phyloP scores from a whole-genome alignment of 345 rosid species.

The Corchorus capsularis region DNA sequence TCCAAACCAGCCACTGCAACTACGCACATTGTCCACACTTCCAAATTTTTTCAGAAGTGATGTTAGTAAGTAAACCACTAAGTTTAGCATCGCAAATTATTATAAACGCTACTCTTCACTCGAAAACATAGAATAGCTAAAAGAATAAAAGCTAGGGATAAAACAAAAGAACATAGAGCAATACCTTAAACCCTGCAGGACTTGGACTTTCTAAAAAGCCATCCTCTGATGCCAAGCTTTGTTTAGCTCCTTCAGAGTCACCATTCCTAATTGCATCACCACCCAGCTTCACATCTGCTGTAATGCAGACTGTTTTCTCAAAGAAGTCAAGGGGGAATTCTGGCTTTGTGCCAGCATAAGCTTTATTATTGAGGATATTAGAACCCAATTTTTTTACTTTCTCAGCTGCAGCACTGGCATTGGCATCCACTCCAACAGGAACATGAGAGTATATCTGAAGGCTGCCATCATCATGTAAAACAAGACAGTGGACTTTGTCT shows the following conservation, averaged over 20 bases:
- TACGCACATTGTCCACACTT: background rate
- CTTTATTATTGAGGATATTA: constrained; percentile 81
- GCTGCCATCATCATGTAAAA: constrained; percentile 98
- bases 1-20: background rate
- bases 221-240: constrained; percentile 86
- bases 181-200: constrained; percentile 90
- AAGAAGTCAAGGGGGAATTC: constrained; percentile 98
- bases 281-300: constrained; percentile 87
- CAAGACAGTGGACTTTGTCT: constrained; percentile 90
- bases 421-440: constrained; percentile 61
- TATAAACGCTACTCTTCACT: no score
- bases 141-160: background rate
- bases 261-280: constrained; percentile 93
- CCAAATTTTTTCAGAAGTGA: background rate
- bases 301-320: constrained; percentile 90
- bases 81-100: background rate
- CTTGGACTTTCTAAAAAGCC: constrained; percentile 91
- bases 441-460: constrained; percentile 87
- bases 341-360: constrained; percentile 75
- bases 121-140: no score
- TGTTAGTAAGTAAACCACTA: background rate
- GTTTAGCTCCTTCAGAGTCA: constrained; percentile 93
- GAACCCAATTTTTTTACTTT: constrained; percentile 84
- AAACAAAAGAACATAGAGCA: constrained; percentile 14
- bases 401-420: constrained; percentile 68